Conservation (phyloP, 176 grass and related monocot species). For the Bothriochloa decipiens region DNA sequence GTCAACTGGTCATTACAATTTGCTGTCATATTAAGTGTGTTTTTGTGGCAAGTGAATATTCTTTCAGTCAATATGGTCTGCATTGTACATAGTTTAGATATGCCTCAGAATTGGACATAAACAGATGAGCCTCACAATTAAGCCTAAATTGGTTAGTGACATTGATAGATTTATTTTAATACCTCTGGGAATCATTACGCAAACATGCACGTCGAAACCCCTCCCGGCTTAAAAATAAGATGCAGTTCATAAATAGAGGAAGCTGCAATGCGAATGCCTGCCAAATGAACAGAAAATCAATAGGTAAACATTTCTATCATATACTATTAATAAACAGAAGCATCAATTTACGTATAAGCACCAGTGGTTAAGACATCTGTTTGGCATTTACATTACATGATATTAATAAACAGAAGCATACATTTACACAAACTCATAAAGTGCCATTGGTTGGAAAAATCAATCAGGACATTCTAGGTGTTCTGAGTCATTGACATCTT, state of each 20-base stretch:
- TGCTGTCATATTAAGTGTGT: not conserved
- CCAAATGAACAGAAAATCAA: constrained; percentile 35
- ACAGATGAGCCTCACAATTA: not conserved
- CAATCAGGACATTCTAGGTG: not conserved
- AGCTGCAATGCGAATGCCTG: constrained; percentile 90
- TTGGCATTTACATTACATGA: not conserved
- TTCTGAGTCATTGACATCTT: constrained; percentile 23
- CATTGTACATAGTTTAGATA: no score
- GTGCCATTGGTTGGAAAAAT: constrained; percentile 1
- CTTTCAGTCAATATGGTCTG: not conserved
- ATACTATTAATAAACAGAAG: constrained; percentile 13
- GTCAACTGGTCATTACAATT: not conserved
- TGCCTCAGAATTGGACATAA: not conserved
- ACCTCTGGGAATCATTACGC: constrained; percentile 78
- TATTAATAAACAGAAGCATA: constrained; percentile 13
- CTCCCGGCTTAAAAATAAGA: constrained; percentile 95
- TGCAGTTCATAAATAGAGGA: constrained; percentile 88
- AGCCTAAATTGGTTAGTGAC: not conserved
- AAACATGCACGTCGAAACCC: constrained; percentile 97
- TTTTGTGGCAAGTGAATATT: not conserved
- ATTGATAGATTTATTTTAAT: constrained; percentile 30
- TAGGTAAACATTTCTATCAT: not conserved
- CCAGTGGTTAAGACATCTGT: not conserved
- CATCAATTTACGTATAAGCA: not conserved
- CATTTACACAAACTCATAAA: not conserved